Evolutionary conservation across 345 rosid species (phyloP).

Genomic region (Dipteronia sinensis): DNA sequence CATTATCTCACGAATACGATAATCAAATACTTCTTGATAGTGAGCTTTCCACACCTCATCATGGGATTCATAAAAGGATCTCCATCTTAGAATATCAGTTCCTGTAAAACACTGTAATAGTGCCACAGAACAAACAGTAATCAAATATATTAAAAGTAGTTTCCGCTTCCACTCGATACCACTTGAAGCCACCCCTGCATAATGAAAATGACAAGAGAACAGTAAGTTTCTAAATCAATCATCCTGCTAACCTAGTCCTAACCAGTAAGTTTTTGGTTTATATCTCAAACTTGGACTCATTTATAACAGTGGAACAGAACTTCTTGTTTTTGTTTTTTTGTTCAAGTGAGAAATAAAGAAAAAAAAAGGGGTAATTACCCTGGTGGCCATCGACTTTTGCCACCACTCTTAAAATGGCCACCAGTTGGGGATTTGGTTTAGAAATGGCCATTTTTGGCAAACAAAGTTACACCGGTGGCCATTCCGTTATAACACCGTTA

Average conservation of each 20-base stretch:
- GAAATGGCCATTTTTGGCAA: too few species aligned
- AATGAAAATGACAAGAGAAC: conserved; percentile 16
- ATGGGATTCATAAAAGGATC: conserved; percentile 79
- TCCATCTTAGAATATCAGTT: conserved; percentile 79
- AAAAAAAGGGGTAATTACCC: too few species aligned
- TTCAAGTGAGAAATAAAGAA: too few species aligned
- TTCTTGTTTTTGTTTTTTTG: not conserved
- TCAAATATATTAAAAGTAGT: conserved; percentile 46
- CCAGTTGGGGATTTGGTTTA: too few species aligned
- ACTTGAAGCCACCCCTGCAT: conserved; percentile 49
- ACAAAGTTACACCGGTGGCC: too few species aligned
- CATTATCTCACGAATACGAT: conserved; percentile 91
- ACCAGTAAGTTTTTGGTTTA: not conserved
- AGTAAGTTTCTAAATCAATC: conserved; percentile 3
- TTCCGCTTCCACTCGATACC: conserved; percentile 53
- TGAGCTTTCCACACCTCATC: conserved; percentile 96
- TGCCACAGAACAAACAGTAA: conserved; percentile 53
- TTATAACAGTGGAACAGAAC: not conserved
- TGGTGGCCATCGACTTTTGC: too few species aligned
- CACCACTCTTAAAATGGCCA: too few species aligned
- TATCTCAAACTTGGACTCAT: not conserved
- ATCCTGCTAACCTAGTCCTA: not conserved
- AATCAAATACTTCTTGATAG: conserved; percentile 89
- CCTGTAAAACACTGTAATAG: conserved; percentile 75
- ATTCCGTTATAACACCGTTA: too few species aligned